Evolutionary conservation across 2,329 filamentous ascomycete species (phyloP).

Genomic region (Metarhizium humberi): DNA sequence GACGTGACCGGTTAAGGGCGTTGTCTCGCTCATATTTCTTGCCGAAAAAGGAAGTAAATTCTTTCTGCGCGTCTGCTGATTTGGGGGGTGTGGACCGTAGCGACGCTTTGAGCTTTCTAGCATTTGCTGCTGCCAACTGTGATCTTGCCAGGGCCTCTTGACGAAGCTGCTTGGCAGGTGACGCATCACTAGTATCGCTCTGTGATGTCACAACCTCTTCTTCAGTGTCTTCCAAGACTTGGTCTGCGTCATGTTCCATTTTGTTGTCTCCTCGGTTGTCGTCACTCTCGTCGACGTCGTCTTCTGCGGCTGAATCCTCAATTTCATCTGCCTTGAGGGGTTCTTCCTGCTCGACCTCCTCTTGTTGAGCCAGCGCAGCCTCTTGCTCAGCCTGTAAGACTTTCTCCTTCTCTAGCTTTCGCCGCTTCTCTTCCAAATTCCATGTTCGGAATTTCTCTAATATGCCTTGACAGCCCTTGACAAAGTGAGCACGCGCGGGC

Average conservation of each 20-base stretch:
- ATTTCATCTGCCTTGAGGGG: slow-evolving; percentile 13
- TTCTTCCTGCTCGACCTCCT: slow-evolving; percentile 25
- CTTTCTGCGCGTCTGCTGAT: slow-evolving; percentile 36
- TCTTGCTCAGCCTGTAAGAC: slow-evolving; percentile 5
- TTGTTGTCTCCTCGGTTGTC: slow-evolving; percentile 7
- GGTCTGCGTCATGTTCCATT: slow-evolving; percentile 10
- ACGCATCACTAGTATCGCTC: slow-evolving; percentile 44
- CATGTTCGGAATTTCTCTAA: slow-evolving; percentile 82
- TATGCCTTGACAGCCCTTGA: slow-evolving; percentile 70
- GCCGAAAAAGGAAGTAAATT: slow-evolving; percentile 80
- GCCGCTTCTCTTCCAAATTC: slow-evolving; percentile 81
- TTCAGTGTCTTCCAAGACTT: slow-evolving; percentile 23
- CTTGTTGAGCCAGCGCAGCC: slow-evolving; percentile 18
- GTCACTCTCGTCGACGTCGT: slow-evolving; percentile 22
- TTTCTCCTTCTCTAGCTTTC: slow-evolving; percentile 68
- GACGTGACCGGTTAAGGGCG: slow-evolving; percentile 63
- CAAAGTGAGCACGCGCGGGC: slow-evolving; percentile 74
- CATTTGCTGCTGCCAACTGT: slow-evolving; percentile 27
- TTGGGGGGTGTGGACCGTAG: slow-evolving; percentile 17
- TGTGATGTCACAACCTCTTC: slow-evolving; percentile 29
- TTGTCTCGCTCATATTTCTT: slow-evolving; percentile 73
- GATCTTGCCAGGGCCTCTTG: slow-evolving; percentile 57
- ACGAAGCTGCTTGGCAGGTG: slow-evolving; percentile 60
- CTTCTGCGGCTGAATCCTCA: slow-evolving; percentile 20
- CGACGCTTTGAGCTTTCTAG: slow-evolving; percentile 20